These are phyloP conservation scores for Fibroporia radiculosa DNA, from an alignment of 768 basidiomycete species.

Conservation along the genomic window DNA sequence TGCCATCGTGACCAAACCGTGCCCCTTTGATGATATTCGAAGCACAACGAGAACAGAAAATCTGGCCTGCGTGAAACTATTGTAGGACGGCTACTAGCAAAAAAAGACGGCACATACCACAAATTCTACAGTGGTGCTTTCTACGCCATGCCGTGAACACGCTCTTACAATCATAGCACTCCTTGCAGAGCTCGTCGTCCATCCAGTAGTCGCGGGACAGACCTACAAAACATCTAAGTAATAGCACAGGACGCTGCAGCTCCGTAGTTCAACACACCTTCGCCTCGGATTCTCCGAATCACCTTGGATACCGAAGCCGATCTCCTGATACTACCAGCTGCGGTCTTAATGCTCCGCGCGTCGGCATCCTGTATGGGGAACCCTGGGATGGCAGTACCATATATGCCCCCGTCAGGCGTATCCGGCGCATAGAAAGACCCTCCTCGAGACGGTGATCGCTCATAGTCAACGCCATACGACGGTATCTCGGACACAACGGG, in stretches of 20 bases:
- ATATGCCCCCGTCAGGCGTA: conserved; percentile 44
- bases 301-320: conserved; percentile 87
- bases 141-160: conserved; percentile 90
- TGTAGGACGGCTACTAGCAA: background rate
- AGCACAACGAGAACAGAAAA: conserved; percentile 96
- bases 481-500: conserved; percentile 78
- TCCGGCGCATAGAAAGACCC: conserved; percentile 50
- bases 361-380: conserved; percentile 86
- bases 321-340: conserved; percentile 50
- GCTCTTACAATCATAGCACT: conserved; percentile 94
- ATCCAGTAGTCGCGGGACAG: conserved; percentile 96
- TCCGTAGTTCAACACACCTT: conserved; percentile 53
- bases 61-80: conserved; percentile 57
- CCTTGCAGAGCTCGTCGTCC: conserved; percentile 93
- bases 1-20: conserved; percentile 91
- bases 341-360: conserved; percentile 76
- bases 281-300: conserved; percentile 83
- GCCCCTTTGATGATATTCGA: conserved; percentile 94
- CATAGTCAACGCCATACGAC: conserved; percentile 59
- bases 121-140: conserved; percentile 97
- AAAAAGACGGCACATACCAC: conserved; percentile 44
- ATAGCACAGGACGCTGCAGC: background rate
- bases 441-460: conserved; percentile 47
- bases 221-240: conserved; percentile 35
- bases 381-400: conserved; percentile 79